phyloP scores from a whole-genome alignment of 495 filamentous ascomycete genomes.

The Rostrohypoxylon terebratum region DNA sequence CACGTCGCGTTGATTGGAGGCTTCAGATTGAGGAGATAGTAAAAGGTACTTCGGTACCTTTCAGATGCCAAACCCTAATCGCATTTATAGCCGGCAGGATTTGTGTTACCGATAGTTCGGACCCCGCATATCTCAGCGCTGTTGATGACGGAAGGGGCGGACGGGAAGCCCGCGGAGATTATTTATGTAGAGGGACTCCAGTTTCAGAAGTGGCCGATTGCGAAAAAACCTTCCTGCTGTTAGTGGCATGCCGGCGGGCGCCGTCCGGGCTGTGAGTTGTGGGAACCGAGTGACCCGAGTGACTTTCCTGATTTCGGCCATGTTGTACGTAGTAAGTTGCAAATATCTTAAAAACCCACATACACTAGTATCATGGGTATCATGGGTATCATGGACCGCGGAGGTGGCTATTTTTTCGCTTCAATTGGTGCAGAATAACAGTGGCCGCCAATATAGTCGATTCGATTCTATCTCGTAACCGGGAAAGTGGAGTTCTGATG shows the following conservation, averaged over 20 bases:
- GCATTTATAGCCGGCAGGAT: not conserved
- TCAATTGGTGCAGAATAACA: constrained; percentile 15
- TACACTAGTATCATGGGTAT: constrained; percentile 19
- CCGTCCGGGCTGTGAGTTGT: constrained; percentile 3
- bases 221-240: constrained; percentile 7
- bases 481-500: constrained; percentile 25
- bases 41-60: not conserved
- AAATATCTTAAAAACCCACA: constrained; percentile 6
- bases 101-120: constrained; percentile 24
- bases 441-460: not conserved
- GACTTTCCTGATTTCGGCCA: not conserved
- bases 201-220: not conserved
- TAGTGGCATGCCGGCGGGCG: not conserved
- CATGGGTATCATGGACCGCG: constrained; percentile 20
- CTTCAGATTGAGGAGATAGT: not conserved
- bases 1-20: not conserved
- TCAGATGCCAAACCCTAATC: not conserved
- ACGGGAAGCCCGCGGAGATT: not conserved
- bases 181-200: constrained; percentile 6
- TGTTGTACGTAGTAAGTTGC: not conserved
- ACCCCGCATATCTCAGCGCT: constrained; percentile 5
- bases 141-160: constrained; percentile 14
- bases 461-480: constrained; percentile 8
- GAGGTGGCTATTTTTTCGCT: constrained; percentile 5
- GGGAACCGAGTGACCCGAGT: not conserved